Percentiles rank a stretch among this genome's conserved stretches.
Evolutionary conservation across 176 grass and related monocot genomes (phyloP).

Genomic region (Rhipidocladum racemiflorum): DNA sequence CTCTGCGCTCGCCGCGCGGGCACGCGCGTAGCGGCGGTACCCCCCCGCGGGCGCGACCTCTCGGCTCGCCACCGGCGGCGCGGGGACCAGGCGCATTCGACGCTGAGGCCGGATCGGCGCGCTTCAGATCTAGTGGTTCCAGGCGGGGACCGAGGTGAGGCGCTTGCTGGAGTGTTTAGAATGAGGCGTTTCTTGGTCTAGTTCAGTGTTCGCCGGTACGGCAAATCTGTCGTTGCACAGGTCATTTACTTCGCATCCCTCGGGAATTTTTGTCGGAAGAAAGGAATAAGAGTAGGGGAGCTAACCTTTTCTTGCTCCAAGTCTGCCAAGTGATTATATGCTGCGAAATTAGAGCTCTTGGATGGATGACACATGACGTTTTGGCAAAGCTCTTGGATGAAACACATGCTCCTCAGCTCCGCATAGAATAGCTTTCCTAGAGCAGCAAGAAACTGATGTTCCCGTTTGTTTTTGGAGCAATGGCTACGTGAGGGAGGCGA

Average conservation of each 20-base stretch:
- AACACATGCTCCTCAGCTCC: not conserved
- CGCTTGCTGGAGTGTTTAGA: not conserved
- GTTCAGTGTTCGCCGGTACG: not conserved
- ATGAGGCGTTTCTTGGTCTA: not conserved
- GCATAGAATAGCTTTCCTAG: not conserved
- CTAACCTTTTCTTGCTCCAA: not conserved
- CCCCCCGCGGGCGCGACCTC: not conserved
- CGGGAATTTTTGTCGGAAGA: not conserved
- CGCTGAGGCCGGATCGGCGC: conserved; percentile 11
- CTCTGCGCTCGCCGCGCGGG: not conserved
- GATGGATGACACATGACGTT: not conserved
- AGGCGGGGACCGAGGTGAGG: conserved; percentile 12
- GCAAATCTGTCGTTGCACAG: not conserved
- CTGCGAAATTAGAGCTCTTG: not conserved
- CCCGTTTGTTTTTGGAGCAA: not conserved
- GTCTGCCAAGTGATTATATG: not conserved
- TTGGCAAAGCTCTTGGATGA: not conserved
- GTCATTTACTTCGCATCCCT: not conserved
- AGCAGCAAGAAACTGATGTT: not conserved
- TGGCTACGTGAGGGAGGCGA: not conserved
- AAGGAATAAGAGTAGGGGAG: not conserved
- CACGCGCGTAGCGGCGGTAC: not conserved
- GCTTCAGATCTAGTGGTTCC: conserved; percentile 17
- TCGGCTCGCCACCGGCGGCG: not conserved
- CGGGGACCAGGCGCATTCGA: not conserved